Evolutionary conservation across 768 basidiomycete species (phyloP), one percentile per base, ranked within the genome.

Genomic region (Butyriboletus loyo): DNA sequence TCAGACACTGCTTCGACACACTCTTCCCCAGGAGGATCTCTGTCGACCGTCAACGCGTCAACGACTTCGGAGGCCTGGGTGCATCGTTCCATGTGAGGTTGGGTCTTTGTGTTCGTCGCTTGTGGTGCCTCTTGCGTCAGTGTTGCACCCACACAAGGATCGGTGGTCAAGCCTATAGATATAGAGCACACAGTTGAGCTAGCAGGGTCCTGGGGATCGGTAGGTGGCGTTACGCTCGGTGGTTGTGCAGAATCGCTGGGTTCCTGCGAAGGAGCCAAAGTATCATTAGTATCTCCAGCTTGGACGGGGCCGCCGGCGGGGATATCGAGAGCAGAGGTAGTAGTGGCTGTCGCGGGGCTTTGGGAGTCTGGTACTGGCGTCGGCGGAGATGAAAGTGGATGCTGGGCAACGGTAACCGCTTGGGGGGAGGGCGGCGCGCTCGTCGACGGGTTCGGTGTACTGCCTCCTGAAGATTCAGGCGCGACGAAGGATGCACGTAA

Each of bases 401-500:
- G 65, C 19, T 69, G 72, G 32, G 59, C 43, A 42, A 64, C 65
- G 17, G 58, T 60, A 36, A 54, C 52, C 15, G 42, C 24, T 48
- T 50, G 52, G 19, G 77, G 70, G 8, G 65, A 55, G 13, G 82
- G 75, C 4, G 83, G 77, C 17, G 70, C 66, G 36, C 70, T 73
- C 7, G 72, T 61, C 19, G 82, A 77, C 8, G 66, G 63, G 37
- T 54, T 54, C 6, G 80, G 74, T 0, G 82, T 74, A 22, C 70
- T 72, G 19, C 69, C 54, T 50, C 67, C 72, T 9, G 81, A 80
- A 13, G 76, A 72, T 19, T 89, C 87, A 19, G 78, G 81, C 46
- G 78, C 75, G 21, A 78, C 76, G 58, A 84, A 78, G 25, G 73
- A 79, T 37, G 87, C 84, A 40, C 85, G 80, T n/a, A 92, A 73